Conservation (phyloP, 1,284 basidiomycete genomes). For the Ganoderma leucocontextum region DNA sequence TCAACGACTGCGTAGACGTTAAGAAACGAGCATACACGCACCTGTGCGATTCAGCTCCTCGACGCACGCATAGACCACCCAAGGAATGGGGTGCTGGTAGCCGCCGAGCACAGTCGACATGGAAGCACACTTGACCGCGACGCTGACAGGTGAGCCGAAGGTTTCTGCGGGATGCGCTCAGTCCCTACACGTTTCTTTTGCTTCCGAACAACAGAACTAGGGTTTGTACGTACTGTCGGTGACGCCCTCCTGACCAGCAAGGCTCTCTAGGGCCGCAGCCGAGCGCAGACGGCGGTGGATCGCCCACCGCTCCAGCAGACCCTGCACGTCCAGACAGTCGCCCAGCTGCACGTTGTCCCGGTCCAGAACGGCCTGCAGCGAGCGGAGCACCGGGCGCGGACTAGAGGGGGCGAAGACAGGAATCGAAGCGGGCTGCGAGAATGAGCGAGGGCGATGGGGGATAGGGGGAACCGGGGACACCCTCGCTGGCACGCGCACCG, state of each 20-base stretch:
- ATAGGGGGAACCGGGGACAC: slow-evolving; percentile 3
- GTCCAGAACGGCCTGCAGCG: slow-evolving; percentile 35
- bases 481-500: slow-evolving; percentile 23
- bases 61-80: slow-evolving; percentile 61
- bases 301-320: slow-evolving; percentile 44
- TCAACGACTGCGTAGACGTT: not conserved
- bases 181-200: not conserved
- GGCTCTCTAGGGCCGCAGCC: not conserved
- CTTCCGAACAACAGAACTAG: not conserved
- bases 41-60: slow-evolving; percentile 69
- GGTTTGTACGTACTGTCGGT: not conserved
- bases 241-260: slow-evolving; percentile 7
- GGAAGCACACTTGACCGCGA: slow-evolving; percentile 56
- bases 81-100: slow-evolving; percentile 61
- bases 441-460: slow-evolving; percentile 24
- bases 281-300: not conserved
- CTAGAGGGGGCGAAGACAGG: slow-evolving; percentile 35
- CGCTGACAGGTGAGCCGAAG: slow-evolving; percentile 56
- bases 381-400: slow-evolving; percentile 32
- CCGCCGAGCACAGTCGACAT: slow-evolving; percentile 56
- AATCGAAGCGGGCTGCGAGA: slow-evolving; percentile 29
- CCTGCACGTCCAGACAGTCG: slow-evolving; percentile 46
- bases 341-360: slow-evolving; percentile 34
- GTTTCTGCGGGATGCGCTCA: slow-evolving; percentile 45
- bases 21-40: slow-evolving; percentile 33